A percentile compares a stretch with the other conserved stretches of the same genome.
phyloP scores from a whole-genome alignment of 2,329 filamentous ascomycete genomes.

The Mycosphaerella sp. region DNA sequence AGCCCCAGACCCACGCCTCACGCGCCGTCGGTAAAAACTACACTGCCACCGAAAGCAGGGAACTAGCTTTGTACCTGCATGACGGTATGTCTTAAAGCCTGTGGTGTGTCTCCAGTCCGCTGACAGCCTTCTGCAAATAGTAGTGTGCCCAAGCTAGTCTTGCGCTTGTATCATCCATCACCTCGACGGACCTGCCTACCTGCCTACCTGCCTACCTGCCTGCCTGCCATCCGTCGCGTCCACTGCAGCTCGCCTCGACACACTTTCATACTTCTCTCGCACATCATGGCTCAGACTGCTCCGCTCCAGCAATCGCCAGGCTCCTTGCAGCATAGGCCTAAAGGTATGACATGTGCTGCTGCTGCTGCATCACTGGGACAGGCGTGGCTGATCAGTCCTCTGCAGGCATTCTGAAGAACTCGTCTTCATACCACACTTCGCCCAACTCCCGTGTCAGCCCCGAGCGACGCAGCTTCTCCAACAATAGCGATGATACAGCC shows the following conservation, averaged over 20 bases:
- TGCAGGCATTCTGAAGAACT: slow-evolving; percentile 90
- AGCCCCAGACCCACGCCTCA: too few relatives aligned
- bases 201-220: not conserved
- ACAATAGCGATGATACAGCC: slow-evolving; percentile 27
- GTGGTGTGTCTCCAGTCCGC: not conserved
- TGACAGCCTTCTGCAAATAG: not conserved
- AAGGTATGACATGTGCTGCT: slow-evolving; percentile 29
- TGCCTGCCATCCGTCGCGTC: not conserved
- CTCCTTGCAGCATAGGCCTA: slow-evolving; percentile 39
- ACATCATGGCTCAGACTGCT: slow-evolving; percentile 28
- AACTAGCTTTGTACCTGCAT: slow-evolving; percentile 6
- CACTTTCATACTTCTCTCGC: not conserved
- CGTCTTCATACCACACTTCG: slow-evolving; percentile 55
- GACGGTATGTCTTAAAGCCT: not conserved
- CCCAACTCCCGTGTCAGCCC: slow-evolving; percentile 42
- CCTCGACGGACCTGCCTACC: not conserved
- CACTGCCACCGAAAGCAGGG: not conserved
- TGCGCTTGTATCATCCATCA: not conserved
- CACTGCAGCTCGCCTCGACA: not conserved
- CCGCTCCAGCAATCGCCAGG: slow-evolving; percentile 25
- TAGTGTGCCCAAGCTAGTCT: not conserved
- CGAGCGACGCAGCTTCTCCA: slow-evolving; percentile 29
- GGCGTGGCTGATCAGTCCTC: slow-evolving; percentile 5
- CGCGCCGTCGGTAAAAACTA: not conserved
- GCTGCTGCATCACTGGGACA: slow-evolving; percentile 2